Conservation (phyloP, 2,329 filamentous ascomycete species). For the Alternaria arborescens region DNA sequence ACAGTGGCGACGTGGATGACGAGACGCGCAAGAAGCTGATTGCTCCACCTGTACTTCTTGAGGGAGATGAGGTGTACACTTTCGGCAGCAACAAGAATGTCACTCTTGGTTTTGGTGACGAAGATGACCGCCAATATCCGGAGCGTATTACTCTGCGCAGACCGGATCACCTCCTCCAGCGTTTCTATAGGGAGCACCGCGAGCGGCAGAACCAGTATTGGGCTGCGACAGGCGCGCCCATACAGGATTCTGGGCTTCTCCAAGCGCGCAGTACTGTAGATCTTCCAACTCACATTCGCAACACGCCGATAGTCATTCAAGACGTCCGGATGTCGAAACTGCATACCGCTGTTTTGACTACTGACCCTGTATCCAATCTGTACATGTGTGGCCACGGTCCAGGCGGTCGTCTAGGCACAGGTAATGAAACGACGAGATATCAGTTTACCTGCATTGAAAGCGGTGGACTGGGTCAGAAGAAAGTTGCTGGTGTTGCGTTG, state of each 20-base stretch:
- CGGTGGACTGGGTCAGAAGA: conserved; percentile 75
- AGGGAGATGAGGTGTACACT: conserved; percentile 86
- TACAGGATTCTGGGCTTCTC: conserved; percentile 31
- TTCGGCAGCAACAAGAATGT: conserved; percentile 98
- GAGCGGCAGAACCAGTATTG: conserved; percentile 55
- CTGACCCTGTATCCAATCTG: conserved; percentile 86
- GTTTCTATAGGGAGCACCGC: conserved; percentile 75
- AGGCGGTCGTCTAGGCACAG: conserved; percentile 86
- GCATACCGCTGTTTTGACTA: conserved; percentile 87
- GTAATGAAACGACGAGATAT: conserved; percentile 89
- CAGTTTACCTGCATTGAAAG: conserved; percentile 83
- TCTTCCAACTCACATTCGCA: conserved; percentile 76
- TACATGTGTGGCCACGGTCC: conserved; percentile 93
- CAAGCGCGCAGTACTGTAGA: conserved; percentile 57
- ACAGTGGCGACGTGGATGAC: conserved; percentile 55
- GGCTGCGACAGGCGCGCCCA: conserved; percentile 47
- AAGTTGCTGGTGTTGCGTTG: conserved; percentile 78
- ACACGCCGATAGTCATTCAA: conserved; percentile 76
- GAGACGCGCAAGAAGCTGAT: conserved; percentile 37
- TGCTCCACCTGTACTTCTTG: conserved; percentile 50
- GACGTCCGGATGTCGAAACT: conserved; percentile 90
- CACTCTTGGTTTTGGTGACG: conserved; percentile 91
- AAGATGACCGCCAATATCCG: conserved; percentile 92
- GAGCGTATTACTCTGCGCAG: conserved; percentile 81
- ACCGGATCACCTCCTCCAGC: conserved; percentile 77